These are phyloP conservation scores for Ceratobasidium theobromae DNA, from an alignment of 1,284 basidiomycete species.

Conservation along the genomic window DNA sequence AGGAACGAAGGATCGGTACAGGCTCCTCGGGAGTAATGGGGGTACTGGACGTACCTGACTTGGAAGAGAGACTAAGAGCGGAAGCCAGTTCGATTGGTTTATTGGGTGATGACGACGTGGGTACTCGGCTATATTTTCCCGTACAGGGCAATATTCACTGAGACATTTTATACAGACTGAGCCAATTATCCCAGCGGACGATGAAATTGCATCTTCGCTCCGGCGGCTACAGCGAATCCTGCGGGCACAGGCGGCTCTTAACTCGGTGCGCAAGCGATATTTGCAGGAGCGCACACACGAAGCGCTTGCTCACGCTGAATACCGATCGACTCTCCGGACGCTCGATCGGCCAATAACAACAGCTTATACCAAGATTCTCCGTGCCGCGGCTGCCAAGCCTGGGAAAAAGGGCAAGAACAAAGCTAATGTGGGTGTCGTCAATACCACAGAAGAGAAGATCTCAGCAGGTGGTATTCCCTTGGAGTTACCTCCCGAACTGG, in stretches of 20 bases:
- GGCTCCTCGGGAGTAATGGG: conserved; percentile 12
- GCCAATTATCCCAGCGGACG: conserved; percentile 34
- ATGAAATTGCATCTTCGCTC: conserved; percentile 35
- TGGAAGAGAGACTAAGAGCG: conserved; percentile 33
- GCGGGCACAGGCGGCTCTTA: conserved; percentile 30
- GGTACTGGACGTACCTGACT: conserved; percentile 24
- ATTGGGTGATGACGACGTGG: conserved; percentile 36
- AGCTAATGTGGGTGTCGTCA: conserved; percentile 2
- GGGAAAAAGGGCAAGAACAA: conserved; percentile 36
- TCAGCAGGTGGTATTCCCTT: conserved; percentile 28
- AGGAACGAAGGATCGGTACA: conserved; percentile 7
- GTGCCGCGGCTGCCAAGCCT: conserved; percentile 24
- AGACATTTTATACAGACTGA: conserved; percentile 27
- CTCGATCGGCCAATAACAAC: conserved; percentile 33
- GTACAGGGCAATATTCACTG: background rate
- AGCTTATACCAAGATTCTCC: conserved; percentile 34
- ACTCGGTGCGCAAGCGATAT: conserved; percentile 32
- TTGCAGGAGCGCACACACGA: conserved; percentile 33
- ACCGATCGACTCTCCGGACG: conserved; percentile 31
- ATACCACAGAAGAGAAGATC: conserved; percentile 19
- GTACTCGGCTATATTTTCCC: background rate
- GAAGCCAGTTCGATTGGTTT: conserved; percentile 34
- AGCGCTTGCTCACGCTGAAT: conserved; percentile 34
- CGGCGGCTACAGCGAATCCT: conserved; percentile 34
- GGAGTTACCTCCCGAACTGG: conserved; percentile 27